Evolutionary conservation across 441 rosid genomes (phyloP).

Genomic region (Pelargonium fulgidum): DNA sequence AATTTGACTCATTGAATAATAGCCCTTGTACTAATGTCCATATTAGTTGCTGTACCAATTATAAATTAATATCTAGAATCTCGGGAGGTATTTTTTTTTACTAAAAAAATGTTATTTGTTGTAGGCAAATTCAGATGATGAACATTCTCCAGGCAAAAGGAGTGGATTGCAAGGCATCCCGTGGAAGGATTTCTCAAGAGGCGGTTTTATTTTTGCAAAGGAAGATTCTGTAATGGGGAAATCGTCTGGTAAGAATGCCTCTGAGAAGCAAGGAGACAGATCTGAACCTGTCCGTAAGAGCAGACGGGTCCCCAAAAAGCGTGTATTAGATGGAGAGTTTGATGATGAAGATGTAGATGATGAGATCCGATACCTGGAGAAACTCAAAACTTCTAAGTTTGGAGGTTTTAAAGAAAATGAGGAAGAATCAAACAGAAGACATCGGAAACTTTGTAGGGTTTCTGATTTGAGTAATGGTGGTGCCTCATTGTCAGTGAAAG

Average conservation of each 20-base stretch:
- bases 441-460: slow-evolving; percentile 45
- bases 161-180: slow-evolving; percentile 60
- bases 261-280: slow-evolving; percentile 4
- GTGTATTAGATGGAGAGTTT: slow-evolving; percentile 51
- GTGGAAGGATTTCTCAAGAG: slow-evolving; percentile 60
- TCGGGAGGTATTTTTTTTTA: slow-evolving; percentile 16
- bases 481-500: slow-evolving; percentile 33
- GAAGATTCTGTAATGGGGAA: slow-evolving; percentile 4
- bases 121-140: slow-evolving; percentile 54
- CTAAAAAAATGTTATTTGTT: slow-evolving; percentile 19
- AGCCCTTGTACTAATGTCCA: slow-evolving; percentile 29
- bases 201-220: slow-evolving; percentile 28
- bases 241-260: background rate
- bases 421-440: slow-evolving; percentile 49
- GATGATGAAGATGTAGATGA: slow-evolving; percentile 60
- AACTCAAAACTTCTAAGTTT: slow-evolving; percentile 48
- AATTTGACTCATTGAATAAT: slow-evolving; percentile 8
- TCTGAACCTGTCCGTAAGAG: slow-evolving; percentile 66
- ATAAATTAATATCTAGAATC: slow-evolving; percentile 16
- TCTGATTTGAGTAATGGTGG: slow-evolving; percentile 37
- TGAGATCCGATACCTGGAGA: slow-evolving; percentile 78
- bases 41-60: slow-evolving; percentile 14
- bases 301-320: slow-evolving; percentile 68
- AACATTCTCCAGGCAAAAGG: slow-evolving; percentile 44
- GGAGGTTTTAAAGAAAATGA: slow-evolving; percentile 38